These are phyloP conservation scores for Mycothermus thermophilus DNA, from an alignment of 495 filamentous ascomycete species.

Conservation along the genomic window DNA sequence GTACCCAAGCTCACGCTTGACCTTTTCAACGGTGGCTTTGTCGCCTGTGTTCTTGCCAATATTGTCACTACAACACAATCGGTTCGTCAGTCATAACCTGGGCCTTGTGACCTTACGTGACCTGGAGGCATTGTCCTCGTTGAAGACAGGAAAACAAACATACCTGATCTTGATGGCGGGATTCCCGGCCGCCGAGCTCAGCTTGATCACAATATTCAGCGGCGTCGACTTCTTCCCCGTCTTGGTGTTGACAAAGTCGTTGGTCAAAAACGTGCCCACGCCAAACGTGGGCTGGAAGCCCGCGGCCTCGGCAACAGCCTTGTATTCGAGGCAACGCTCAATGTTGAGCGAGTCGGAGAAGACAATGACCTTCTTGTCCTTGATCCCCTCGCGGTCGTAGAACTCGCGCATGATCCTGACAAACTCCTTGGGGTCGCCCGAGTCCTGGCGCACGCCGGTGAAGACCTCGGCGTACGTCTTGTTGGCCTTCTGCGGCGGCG, in stretches of 20 bases:
- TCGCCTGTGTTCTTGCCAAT: slow-evolving; percentile 93
- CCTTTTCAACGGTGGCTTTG: slow-evolving; percentile 56
- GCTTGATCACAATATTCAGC: slow-evolving; percentile 95
- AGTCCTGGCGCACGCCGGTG: slow-evolving; percentile 83
- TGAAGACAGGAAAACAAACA: not conserved
- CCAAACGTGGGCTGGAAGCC: slow-evolving; percentile 80
- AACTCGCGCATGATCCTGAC: slow-evolving; percentile 74
- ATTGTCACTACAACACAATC: slow-evolving; percentile 49
- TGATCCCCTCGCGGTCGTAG: slow-evolving; percentile 63
- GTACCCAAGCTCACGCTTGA: slow-evolving; percentile 78
- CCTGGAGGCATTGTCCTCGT: not conserved
- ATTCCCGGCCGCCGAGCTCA: slow-evolving; percentile 68
- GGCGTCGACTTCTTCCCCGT: slow-evolving; percentile 75
- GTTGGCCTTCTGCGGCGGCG: slow-evolving; percentile 7
- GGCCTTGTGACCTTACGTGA: too few relatives aligned
- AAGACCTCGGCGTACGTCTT: slow-evolving; percentile 75
- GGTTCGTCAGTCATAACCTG: not conserved
- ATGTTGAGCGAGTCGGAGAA: slow-evolving; percentile 94
- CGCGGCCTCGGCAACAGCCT: slow-evolving; percentile 58
- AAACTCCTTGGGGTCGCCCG: slow-evolving; percentile 74
- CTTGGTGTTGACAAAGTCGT: slow-evolving; percentile 61
- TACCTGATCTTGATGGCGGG: slow-evolving; percentile 77
- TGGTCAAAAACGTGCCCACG: slow-evolving; percentile 89
- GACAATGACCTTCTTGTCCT: slow-evolving; percentile 79
- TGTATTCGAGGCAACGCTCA: slow-evolving; percentile 82